These are phyloP conservation scores for Mortierella sp. DNA, from an alignment of 371 early-diverging fungal species.

Conservation along the genomic window DNA sequence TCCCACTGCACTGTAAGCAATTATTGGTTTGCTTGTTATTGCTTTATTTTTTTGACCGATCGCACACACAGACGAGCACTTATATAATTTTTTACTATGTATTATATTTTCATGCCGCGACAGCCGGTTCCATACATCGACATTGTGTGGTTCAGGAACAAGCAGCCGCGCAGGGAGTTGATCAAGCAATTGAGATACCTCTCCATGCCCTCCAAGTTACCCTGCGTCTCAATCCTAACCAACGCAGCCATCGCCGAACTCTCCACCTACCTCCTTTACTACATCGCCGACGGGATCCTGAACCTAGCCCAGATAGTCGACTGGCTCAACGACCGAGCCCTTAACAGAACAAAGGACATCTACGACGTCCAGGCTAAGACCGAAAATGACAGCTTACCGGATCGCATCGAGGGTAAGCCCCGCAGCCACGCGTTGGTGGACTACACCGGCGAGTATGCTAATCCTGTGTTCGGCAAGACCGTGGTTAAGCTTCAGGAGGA, in stretches of 20 bases:
- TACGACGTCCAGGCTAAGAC: neutral
- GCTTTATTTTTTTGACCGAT: too few species aligned
- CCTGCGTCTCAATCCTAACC: neutral
- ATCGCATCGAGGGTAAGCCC: constrained; percentile 14
- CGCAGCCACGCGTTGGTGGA: neutral
- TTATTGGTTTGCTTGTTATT: too few species aligned
- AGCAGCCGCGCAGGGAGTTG: neutral
- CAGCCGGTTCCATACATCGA: neutral
- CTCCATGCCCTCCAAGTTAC: neutral
- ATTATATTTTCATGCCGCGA: neutral
- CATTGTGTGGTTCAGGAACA: neutral
- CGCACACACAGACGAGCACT: too few species aligned
- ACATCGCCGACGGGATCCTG: constrained; percentile 24
- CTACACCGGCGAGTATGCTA: constrained; percentile 13
- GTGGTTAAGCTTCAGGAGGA: neutral
- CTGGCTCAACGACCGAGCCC: constrained; percentile 9
- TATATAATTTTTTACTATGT: neutral
- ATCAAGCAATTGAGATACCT: constrained; percentile 18
- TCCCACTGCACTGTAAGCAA: constrained; percentile 18
- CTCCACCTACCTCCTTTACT: neutral
- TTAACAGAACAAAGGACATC: neutral
- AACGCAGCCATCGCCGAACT: neutral
- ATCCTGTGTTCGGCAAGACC: neutral
- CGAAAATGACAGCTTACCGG: neutral
- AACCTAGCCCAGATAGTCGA: constrained; percentile 6